Conservation (phyloP, 768 basidiomycete genomes). For the Lactarius hatsudake region DNA sequence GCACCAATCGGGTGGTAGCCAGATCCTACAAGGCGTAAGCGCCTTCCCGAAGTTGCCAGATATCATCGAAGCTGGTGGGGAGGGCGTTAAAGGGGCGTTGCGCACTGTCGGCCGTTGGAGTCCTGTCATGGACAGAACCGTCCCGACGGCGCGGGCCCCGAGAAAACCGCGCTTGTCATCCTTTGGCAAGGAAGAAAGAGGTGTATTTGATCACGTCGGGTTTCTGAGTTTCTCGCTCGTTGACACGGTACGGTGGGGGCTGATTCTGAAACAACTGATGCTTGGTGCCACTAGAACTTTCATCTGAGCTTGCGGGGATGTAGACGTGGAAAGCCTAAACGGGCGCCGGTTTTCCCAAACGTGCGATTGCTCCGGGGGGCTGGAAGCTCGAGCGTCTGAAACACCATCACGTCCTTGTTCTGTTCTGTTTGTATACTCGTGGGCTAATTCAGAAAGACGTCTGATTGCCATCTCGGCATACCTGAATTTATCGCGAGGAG, state of each 20-base stretch:
- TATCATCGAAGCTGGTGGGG: slow-evolving; percentile 11
- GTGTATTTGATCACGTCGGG: slow-evolving; percentile 18
- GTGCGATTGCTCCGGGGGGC: slow-evolving; percentile 21
- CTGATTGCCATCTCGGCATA: slow-evolving; percentile 19
- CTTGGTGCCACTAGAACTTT: slow-evolving; percentile 26
- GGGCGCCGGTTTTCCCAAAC: slow-evolving; percentile 23
- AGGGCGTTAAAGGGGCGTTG: slow-evolving; percentile 22
- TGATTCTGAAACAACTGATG: slow-evolving; percentile 27
- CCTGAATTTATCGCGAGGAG: neutral
- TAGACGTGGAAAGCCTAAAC: slow-evolving; percentile 25
- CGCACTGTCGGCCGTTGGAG: slow-evolving; percentile 13
- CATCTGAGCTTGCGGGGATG: slow-evolving; percentile 24
- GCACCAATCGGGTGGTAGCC: slow-evolving; percentile 27
- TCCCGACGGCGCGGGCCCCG: slow-evolving; percentile 15
- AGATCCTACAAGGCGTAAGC: slow-evolving; percentile 25
- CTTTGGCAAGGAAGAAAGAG: neutral
- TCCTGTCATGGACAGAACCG: neutral
- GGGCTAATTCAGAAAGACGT: slow-evolving; percentile 1
- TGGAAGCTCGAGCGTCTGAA: slow-evolving; percentile 20
- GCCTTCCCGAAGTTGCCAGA: slow-evolving; percentile 21
- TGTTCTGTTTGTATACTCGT: neutral
- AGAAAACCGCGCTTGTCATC: slow-evolving; percentile 17
- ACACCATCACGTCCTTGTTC: slow-evolving; percentile 5
- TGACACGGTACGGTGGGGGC: slow-evolving; percentile 21
- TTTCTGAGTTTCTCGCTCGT: neutral